phyloP scores from a whole-genome alignment of 1,284 basidiomycete genomes.

The Golubevia pallescens region DNA sequence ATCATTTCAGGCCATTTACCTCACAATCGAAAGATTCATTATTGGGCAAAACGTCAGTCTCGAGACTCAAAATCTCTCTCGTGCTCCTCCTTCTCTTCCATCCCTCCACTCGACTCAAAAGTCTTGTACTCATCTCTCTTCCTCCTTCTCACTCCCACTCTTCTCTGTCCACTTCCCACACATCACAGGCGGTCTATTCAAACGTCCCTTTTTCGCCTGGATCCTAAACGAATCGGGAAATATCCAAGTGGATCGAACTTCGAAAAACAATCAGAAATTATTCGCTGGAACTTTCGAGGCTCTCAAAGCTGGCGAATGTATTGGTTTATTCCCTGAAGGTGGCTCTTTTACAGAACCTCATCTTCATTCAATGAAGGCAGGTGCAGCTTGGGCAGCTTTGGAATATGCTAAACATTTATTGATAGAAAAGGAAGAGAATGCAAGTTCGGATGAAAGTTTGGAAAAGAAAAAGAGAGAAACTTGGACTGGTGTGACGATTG shows the following conservation, averaged over 20 bases:
- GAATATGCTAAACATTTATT: constrained; percentile 35
- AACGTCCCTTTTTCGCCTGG: constrained; percentile 14
- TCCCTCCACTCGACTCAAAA: not conserved
- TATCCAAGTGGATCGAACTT: constrained; percentile 43
- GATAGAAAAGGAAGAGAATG: no score
- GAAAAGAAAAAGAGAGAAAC: no score
- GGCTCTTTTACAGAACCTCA: constrained; percentile 47
- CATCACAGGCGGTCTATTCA: constrained; percentile 15
- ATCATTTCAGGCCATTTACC: constrained; percentile 41
- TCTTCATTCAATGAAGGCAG: constrained; percentile 38
- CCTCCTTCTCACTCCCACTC: not conserved
- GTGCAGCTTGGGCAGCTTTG: constrained; percentile 50
- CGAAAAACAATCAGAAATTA: constrained; percentile 44
- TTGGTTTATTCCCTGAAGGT: constrained; percentile 52
- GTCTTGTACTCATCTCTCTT: no score
- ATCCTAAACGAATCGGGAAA: constrained; percentile 47
- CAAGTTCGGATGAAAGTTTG: no score
- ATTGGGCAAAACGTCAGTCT: constrained; percentile 38
- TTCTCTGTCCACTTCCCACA: constrained; percentile 23
- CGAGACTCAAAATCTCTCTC: no score
- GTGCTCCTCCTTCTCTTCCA: no score
- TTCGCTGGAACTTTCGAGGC: constrained; percentile 47
- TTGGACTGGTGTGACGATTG: constrained; percentile 26
- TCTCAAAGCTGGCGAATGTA: constrained; percentile 33
- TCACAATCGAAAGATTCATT: constrained; percentile 41